Evolutionary conservation across 1,284 basidiomycete species (phyloP), one percentile per base, ranked within the genome.

Genomic region (Apiotrichum porosum): DNA sequence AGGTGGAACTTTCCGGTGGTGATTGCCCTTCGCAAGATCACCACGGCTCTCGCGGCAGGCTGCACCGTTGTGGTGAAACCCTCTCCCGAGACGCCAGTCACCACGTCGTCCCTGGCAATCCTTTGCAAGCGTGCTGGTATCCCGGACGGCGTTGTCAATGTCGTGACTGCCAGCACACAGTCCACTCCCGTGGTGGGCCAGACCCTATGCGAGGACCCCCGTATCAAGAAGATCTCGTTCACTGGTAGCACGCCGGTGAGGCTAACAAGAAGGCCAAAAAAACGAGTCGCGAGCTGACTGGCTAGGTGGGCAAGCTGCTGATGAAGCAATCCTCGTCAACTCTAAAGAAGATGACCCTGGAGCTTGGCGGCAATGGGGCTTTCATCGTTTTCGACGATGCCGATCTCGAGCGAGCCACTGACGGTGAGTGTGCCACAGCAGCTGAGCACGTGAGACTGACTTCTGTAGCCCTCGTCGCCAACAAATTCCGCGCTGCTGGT

Each of bases 61-160:
- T 63, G 61, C 44, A 59, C 57, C 15, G 48, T 61, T 23, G 55
- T 63, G 22, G 51, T 63, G 52, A 63, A 94, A 73, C 87, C 90
- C 10, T 88, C 88, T 26, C 91, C 94, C 71, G 73, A 89, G 49
- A 92, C 89, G 1, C 90, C 90, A 10, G 78, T 92, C 34, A 88
- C 88, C n/a, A 86, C 88, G 15, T 77, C 90, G 37, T 61, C 83
- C 83, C 72, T 63, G 78, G 54, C 54, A 6, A 36, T 56, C n/a
- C 51, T 61, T 10, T 51, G 47, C 18, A 23, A 54, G 40, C 51
- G 57, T n/a, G 51, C 51, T 54, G 88, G 89, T 22, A 88, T 91
- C 69, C 91, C 91, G 3, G 81, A 86, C 6, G 91, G 92, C 47
- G 92, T 94, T 21, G 68, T 94, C 60, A 93, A 94, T 74, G 85